phyloP scores from a whole-genome alignment of 2,329 filamentous ascomycete species.

The Microdochium trichocladiopsis region DNA sequence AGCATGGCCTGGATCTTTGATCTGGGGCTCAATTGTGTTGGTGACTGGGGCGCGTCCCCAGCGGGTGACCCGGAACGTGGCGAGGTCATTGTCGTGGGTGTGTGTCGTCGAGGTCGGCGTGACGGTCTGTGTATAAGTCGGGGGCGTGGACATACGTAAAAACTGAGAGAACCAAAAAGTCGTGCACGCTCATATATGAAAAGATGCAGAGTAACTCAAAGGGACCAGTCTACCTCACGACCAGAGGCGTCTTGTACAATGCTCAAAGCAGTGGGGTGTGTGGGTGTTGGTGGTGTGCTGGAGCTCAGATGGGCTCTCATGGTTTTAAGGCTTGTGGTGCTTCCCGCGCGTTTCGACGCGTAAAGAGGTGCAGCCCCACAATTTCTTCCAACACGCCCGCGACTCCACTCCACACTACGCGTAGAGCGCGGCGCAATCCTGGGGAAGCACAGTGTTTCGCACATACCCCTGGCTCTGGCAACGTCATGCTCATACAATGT shows the following conservation, averaged over 20 bases:
- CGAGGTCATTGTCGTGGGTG: constrained; percentile 36
- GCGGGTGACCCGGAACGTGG: constrained; percentile 36
- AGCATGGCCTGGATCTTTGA: constrained; percentile 50
- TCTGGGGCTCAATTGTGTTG: constrained; percentile 36
- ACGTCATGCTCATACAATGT: not conserved
- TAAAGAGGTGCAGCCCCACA: not conserved
- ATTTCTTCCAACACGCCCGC: not conserved
- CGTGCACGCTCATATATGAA: not conserved
- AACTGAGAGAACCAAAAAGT: constrained; percentile 4
- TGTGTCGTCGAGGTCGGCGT: not conserved
- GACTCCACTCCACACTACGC: not conserved
- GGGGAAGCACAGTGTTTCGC: not conserved
- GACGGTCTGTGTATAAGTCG: not conserved
- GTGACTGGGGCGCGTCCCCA: constrained; percentile 32
- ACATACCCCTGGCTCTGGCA: not conserved
- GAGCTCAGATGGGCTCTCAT: not conserved
- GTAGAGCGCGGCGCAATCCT: not conserved
- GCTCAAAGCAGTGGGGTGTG: not conserved
- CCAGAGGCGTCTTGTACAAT: not conserved
- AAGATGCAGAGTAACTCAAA: not conserved
- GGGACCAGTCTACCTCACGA: not conserved
- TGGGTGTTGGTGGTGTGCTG: not conserved
- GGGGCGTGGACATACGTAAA: not conserved
- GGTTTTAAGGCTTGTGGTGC: not conserved
- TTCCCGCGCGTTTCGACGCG: not conserved